Evolutionary conservation across 2,329 filamentous ascomycete genomes (phyloP).

Genomic region (Alternaria sp.): DNA sequence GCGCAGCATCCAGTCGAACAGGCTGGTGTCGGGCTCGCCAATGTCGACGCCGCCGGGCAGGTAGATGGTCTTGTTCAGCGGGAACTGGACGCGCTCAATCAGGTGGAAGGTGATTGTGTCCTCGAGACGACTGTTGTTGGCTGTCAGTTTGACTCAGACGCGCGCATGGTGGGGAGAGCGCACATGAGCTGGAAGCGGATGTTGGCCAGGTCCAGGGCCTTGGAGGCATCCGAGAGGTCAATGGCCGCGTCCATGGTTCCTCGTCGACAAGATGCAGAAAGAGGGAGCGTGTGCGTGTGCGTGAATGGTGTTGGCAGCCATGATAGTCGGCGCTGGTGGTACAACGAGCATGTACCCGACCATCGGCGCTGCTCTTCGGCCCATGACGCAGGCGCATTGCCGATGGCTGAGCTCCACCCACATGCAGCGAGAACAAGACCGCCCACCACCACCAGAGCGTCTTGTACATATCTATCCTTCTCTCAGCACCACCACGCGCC

Average conservation of each 20-base stretch:
- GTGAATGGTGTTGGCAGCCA: constrained; percentile 18
- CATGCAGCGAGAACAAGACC: not conserved
- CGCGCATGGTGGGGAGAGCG: constrained; percentile 17
- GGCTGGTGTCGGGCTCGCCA: constrained; percentile 75
- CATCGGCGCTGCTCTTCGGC: constrained; percentile 22
- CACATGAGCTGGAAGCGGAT: constrained; percentile 96
- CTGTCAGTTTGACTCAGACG: constrained; percentile 22
- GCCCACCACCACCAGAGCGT: constrained; percentile 3
- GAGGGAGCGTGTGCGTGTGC: not conserved
- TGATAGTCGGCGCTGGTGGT: constrained; percentile 7
- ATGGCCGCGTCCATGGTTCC: constrained; percentile 84
- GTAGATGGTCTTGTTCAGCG: constrained; percentile 90
- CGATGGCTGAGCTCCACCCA: constrained; percentile 19
- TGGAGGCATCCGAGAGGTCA: constrained; percentile 83
- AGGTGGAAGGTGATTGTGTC: constrained; percentile 98
- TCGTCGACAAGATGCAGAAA: not conserved
- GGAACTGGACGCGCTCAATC: constrained; percentile 98
- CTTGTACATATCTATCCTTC: not conserved
- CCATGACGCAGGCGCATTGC: constrained; percentile 34
- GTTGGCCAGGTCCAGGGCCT: constrained; percentile 87
- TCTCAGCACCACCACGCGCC: constrained; percentile 3
- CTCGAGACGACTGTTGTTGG: constrained; percentile 78
- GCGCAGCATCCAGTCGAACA: constrained; percentile 92
- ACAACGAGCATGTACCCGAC: constrained; percentile 9
- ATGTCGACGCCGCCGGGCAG: constrained; percentile 79